These are phyloP conservation scores for Neocallimastix lanati DNA, from an alignment of 192 early-diverging fungal genomes.

Conservation along the genomic window DNA sequence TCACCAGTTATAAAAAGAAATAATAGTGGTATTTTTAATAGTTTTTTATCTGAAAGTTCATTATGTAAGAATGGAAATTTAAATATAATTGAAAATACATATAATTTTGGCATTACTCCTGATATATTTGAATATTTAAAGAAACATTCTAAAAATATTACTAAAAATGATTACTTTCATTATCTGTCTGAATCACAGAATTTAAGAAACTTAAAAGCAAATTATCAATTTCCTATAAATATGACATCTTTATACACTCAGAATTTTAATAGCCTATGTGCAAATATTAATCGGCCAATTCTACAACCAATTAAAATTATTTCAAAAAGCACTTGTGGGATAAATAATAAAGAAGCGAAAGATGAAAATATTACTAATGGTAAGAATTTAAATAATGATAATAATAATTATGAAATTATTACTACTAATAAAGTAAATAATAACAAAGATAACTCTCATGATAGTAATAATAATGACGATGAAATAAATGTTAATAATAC, in stretches of 20 bases:
- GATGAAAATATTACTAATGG: no score
- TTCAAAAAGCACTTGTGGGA: no score
- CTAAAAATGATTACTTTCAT: not conserved
- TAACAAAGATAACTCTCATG: no score
- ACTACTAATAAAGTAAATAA: no score
- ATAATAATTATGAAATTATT: not conserved
- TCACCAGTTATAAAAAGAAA: not conserved
- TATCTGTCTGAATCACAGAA: not conserved
- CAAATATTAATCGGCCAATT: not conserved
- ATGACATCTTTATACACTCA: not conserved
- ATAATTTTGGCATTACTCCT: not conserved
- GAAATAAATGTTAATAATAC: not conserved
- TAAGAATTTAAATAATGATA: no score
- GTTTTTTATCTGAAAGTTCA: not conserved
- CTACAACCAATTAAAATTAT: not conserved
- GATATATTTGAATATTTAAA: not conserved
- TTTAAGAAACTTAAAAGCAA: not conserved
- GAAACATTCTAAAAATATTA: not conserved
- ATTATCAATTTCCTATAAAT: not conserved
- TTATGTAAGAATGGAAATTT: not conserved
- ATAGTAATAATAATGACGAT: no score
- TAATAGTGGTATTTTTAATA: not conserved
- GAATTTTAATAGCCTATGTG: not conserved
- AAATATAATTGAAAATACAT: not conserved
- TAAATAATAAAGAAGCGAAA: no score